Base-by-base conservation (phyloP, 441 rosid species). In the Gossypium gossypioides region DNA sequence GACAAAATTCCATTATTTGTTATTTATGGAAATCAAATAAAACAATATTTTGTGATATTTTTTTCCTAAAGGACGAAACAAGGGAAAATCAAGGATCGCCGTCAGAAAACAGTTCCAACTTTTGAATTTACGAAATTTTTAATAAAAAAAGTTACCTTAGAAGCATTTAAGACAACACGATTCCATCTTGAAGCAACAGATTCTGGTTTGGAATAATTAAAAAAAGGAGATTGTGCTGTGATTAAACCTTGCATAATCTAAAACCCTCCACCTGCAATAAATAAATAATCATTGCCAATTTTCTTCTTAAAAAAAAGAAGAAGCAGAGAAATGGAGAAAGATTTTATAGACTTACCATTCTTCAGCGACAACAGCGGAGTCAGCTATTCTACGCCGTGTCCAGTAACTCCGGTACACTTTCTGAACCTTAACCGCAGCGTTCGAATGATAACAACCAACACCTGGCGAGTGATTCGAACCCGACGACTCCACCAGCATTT, bases 331-430 rank as follows among this genome's bases (percentile, higher is more conserved):
- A 34, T 34, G 40, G 9, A 13, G 32, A 69, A 7, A 37, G 10
- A 29, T 25, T 15, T 15, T 0, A 66, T 65, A 15, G 2, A 75
- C 21, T 12, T 65, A 91, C 98, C 98, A 94, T 77, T 90, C 95
- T 83, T 93, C 98, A 10, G 89, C 96, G 25, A 93, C 92, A 3
- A 94, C 92, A 1, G 89, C 98, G 58, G 97, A 87, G 81, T 93
- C 97, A 0, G 98, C 96, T 73, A 93, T 65, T 74, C 88, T 77
- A 19, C 97, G 96, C 76, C 98, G 91, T 5, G 96, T 93, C 22
- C 97, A 93, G 59, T 93, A 90, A 79, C 98, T 81, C 79, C 96
- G 76, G 72, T 90, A 93, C 5, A 89, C 92, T 77, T 93, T 93
- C 87, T 91, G 98, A 27, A 93, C 48, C 82, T 80, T 86, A 75